Evolutionary conservation across 1,139 yeast genomes (phyloP).

Genomic region (Chernovozyma aurita): DNA sequence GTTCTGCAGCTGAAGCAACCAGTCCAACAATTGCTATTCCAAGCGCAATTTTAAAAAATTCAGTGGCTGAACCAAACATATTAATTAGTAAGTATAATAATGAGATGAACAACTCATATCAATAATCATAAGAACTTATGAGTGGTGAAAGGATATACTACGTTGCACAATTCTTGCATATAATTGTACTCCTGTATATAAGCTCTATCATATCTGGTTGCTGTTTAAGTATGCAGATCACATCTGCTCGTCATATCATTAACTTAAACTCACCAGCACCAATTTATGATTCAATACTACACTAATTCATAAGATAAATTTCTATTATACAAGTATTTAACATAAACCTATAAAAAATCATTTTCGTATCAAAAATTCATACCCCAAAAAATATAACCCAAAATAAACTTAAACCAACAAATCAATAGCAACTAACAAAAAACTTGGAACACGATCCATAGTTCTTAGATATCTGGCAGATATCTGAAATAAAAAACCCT

Average conservation of each 20-base stretch:
- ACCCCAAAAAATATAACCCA: slow-evolving; percentile 8
- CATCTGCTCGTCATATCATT: too few relatives aligned
- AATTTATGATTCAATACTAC: too few relatives aligned
- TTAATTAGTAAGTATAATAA: too few relatives aligned
- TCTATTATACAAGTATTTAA: slow-evolving; percentile 9
- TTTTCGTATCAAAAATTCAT: slow-evolving; percentile 7
- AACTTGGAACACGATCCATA: neutral
- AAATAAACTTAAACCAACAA: slow-evolving; percentile 3
- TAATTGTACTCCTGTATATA: too few relatives aligned
- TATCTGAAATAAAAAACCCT: neutral
- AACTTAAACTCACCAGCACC: too few relatives aligned
- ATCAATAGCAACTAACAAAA: slow-evolving; percentile 3
- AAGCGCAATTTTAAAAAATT: neutral
- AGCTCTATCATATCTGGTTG: too few relatives aligned
- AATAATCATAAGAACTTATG: too few relatives aligned
- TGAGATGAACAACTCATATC: too few relatives aligned
- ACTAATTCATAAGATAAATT: slow-evolving; percentile 1
- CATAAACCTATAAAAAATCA: slow-evolving; percentile 7
- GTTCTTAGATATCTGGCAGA: neutral
- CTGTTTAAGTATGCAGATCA: too few relatives aligned
- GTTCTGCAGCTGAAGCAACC: slow-evolving; percentile 7
- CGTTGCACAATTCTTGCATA: too few relatives aligned
- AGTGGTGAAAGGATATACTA: too few relatives aligned
- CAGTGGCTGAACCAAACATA: neutral
- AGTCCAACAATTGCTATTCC: slow-evolving; percentile 1